Evolutionary conservation across 352 stramenopile genomes (phyloP).

Genomic region (Phytopythium montanum): DNA sequence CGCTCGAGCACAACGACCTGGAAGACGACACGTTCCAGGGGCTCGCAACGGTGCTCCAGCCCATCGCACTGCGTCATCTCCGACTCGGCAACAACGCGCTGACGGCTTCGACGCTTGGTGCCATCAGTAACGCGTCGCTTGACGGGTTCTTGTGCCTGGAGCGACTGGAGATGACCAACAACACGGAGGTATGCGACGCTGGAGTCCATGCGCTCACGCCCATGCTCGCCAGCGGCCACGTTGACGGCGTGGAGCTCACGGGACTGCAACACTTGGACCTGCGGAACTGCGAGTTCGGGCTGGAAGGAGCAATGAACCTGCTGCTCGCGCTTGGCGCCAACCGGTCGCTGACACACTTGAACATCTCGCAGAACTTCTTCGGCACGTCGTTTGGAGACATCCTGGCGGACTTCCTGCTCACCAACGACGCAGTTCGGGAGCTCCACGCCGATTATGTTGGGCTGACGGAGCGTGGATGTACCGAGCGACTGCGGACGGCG

Average conservation of each 20-base stretch:
- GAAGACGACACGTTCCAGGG: constrained; percentile 58
- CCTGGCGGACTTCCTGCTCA: constrained; percentile 56
- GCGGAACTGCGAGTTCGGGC: constrained; percentile 56
- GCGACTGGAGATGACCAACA: constrained; percentile 60
- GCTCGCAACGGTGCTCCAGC: constrained; percentile 14
- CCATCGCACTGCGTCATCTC: constrained; percentile 35
- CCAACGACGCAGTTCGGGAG: constrained; percentile 43
- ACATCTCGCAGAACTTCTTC: constrained; percentile 77
- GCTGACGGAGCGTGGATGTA: constrained; percentile 46
- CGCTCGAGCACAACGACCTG: constrained; percentile 76
- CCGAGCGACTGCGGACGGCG: constrained; percentile 37
- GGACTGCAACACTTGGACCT: constrained; percentile 61
- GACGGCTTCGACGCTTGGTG: constrained; percentile 34
- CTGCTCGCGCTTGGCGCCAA: constrained; percentile 53
- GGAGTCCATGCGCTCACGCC: constrained; percentile 60
- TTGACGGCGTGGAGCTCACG: constrained; percentile 1
- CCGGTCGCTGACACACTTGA: constrained; percentile 45
- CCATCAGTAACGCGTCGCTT: constrained; percentile 42
- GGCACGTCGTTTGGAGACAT: constrained; percentile 59
- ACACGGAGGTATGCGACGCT: constrained; percentile 55
- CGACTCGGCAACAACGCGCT: constrained; percentile 65
- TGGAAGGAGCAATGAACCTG: constrained; percentile 59
- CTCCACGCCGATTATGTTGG: constrained; percentile 68
- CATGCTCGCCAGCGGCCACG: constrained; percentile 36
- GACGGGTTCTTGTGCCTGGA: constrained; percentile 47